Evolutionary conservation across 2,329 filamentous ascomycete genomes (phyloP).

Genomic region (Aspergillus pseudotamarii): DNA sequence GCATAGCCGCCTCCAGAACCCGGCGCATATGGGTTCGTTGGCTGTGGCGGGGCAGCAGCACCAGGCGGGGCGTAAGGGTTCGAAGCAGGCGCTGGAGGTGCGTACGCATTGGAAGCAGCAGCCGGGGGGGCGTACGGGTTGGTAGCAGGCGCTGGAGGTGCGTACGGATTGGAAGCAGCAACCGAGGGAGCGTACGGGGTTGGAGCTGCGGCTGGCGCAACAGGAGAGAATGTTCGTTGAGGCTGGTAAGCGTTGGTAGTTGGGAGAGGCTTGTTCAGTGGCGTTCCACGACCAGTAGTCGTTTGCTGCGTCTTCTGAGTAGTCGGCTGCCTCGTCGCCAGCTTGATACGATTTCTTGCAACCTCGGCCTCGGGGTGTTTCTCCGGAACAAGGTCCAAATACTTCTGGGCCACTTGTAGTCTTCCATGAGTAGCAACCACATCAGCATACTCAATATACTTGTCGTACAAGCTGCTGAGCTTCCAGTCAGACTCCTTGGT

Average conservation of each 20-base stretch:
- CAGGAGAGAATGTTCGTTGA: constrained; percentile 34
- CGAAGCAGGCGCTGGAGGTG: constrained; percentile 25
- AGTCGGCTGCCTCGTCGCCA: constrained; percentile 71
- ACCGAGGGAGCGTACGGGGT: constrained; percentile 47
- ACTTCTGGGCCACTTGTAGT: constrained; percentile 82
- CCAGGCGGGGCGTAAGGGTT: constrained; percentile 35
- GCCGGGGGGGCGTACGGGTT: constrained; percentile 24
- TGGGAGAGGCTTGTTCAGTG: constrained; percentile 42
- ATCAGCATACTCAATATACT: constrained; percentile 96
- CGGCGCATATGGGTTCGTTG: constrained; percentile 35
- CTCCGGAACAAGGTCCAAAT: constrained; percentile 81
- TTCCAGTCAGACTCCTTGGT: constrained; percentile 80
- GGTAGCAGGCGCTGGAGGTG: constrained; percentile 41
- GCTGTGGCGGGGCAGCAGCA: constrained; percentile 12
- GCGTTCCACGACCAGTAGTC: constrained; percentile 44
- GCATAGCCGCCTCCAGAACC: constrained; percentile 35
- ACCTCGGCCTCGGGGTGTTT: constrained; percentile 86
- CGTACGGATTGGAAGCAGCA: constrained; percentile 52
- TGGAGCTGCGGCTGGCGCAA: constrained; percentile 36
- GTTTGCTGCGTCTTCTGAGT: constrained; percentile 46
- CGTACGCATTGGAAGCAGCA: constrained; percentile 33
- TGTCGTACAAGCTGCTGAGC: constrained; percentile 82
- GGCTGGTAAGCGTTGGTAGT: constrained; percentile 42
- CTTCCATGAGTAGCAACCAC: constrained; percentile 90
- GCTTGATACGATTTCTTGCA: constrained; percentile 79